A percentile compares a stretch with the other conserved stretches of the same genome.
These are phyloP conservation scores for Collybia sordida DNA, from an alignment of 768 basidiomycete species.

Conservation along the genomic window DNA sequence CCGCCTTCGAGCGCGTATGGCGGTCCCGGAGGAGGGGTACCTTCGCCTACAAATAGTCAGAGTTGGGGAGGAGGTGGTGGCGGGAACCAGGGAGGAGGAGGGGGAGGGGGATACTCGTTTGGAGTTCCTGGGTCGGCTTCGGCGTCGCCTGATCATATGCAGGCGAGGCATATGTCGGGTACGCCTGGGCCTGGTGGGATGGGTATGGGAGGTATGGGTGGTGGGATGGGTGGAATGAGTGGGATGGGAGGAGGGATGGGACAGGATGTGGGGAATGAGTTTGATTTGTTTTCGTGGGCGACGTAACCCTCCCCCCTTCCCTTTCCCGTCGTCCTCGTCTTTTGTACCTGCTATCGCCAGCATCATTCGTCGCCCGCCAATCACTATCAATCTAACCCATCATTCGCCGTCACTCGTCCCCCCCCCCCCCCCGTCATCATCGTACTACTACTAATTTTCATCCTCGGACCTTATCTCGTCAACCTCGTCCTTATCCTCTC, in stretches of 20 bases:
- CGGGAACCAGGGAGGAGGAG: conserved; percentile 12
- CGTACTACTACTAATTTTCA: not conserved
- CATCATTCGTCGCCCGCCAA: no score
- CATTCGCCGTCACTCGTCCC: not conserved
- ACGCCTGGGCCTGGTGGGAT: conserved; percentile 48
- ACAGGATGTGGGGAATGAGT: conserved; percentile 34
- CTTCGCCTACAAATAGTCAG: conserved; percentile 30
- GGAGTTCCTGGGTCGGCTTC: no score
- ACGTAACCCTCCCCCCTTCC: not conserved
- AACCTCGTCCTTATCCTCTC: conserved; percentile 21
- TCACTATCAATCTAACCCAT: not conserved
- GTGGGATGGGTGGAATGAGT: no score
- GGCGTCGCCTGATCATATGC: conserved; percentile 35
- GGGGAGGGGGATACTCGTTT: conserved; percentile 35
- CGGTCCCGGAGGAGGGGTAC: conserved; percentile 22
- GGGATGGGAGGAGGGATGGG: no score
- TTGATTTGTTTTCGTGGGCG: conserved; percentile 22
- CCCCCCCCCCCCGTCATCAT: not conserved
- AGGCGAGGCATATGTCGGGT: conserved; percentile 47
- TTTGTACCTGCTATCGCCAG: not conserved
- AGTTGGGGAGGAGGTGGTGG: conserved; percentile 18
- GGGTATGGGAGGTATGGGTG: no score
- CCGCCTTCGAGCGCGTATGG: conserved; percentile 38
- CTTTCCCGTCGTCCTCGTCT: not conserved
- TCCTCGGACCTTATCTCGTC: conserved; percentile 9